Percentiles rank a stretch among this genome's conserved stretches.
phyloP scores from a whole-genome alignment of 805 yeast genomes.

The Yueomyces sp. region DNA sequence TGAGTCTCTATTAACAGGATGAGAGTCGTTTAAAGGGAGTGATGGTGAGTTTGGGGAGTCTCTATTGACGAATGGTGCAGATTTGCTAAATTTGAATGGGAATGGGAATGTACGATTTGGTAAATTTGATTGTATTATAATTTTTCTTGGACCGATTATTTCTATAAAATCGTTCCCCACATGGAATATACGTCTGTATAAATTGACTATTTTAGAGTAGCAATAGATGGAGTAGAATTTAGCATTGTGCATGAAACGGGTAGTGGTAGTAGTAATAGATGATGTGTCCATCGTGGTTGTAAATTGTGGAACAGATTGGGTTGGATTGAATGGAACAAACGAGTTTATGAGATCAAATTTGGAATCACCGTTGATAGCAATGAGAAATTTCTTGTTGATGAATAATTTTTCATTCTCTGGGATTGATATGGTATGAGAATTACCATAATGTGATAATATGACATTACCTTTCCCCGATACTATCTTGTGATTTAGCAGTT shows the following conservation, averaged over 20 bases:
- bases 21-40: too few species aligned
- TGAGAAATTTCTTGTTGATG: constrained; percentile 17
- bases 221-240: neutral
- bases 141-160: constrained; percentile 23
- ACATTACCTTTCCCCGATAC: constrained; percentile 22
- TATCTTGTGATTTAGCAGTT: neutral
- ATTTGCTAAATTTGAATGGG: constrained; percentile 1
- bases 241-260: neutral
- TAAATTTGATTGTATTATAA: constrained; percentile 16
- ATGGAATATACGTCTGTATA: constrained; percentile 5
- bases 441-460: constrained; percentile 16
- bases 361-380: constrained; percentile 21
- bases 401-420: constrained; percentile 15
- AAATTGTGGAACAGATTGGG: neutral
- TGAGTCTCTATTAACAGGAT: too few species aligned
- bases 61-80: constrained; percentile 2
- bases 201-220: constrained; percentile 1
- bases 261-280: neutral
- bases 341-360: constrained; percentile 15
- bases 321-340: constrained; percentile 1
- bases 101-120: neutral
- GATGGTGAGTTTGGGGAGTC: neutral
- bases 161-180: constrained; percentile 16
- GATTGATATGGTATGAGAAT: constrained; percentile 19
- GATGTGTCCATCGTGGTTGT: neutral